phyloP scores from a whole-genome alignment of 306 rosid genomes.

The Chamaecrista fasciculata region DNA sequence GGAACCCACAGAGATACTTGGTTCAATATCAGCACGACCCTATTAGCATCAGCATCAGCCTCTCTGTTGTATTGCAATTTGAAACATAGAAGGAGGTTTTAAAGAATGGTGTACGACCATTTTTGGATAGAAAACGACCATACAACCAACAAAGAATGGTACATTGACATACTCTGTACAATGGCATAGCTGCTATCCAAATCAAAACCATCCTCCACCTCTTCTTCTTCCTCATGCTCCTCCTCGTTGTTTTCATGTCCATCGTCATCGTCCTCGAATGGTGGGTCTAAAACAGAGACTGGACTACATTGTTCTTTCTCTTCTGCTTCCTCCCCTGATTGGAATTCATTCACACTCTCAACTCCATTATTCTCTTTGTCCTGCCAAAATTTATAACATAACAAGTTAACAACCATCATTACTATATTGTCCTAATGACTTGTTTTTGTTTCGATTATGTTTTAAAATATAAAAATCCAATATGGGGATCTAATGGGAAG shows the following conservation, averaged over 20 bases:
- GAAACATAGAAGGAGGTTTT: conserved; percentile 29
- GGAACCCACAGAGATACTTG: conserved; percentile 70
- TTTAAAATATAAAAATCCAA: too few relatives aligned
- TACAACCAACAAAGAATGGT: conserved; percentile 36
- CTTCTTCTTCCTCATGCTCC: conserved; percentile 1
- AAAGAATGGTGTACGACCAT: conserved; percentile 31
- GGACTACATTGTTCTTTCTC: conserved; percentile 97
- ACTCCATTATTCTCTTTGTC: conserved; percentile 39
- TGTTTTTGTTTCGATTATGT: too few relatives aligned
- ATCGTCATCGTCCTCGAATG: conserved; percentile 65
- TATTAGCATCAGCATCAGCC: conserved; percentile 22
- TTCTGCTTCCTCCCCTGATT: conserved; percentile 57
- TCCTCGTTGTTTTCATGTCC: conserved; percentile 39
- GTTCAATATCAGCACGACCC: conserved; percentile 29
- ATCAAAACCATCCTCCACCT: conserved; percentile 43
- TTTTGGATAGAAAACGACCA: conserved; percentile 49
- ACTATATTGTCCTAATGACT: conserved; percentile 29
- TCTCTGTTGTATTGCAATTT: conserved; percentile 22
- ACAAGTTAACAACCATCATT: conserved; percentile 10
- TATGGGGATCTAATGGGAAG: conserved; percentile 34
- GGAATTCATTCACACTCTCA: conserved; percentile 43
- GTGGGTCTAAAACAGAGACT: conserved; percentile 90
- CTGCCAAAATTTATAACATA: conserved; percentile 33
- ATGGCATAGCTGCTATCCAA: conserved; percentile 80
- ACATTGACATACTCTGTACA: conserved; percentile 74